phyloP scores from a whole-genome alignment of 805 yeast genomes.

The Barnettozyma siamensis region DNA sequence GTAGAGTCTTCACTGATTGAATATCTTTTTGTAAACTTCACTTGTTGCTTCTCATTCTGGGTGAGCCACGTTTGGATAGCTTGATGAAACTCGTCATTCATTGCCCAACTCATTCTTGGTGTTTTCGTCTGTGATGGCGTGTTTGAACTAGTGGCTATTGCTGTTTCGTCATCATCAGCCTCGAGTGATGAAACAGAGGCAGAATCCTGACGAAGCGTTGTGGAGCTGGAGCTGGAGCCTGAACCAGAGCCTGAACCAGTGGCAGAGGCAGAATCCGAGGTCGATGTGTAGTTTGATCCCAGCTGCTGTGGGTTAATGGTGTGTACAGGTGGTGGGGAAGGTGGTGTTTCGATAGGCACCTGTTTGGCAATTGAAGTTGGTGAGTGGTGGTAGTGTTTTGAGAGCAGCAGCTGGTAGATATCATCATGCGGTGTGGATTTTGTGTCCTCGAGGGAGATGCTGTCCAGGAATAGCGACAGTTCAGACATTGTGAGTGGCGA shows the following conservation, averaged over 20 bases:
- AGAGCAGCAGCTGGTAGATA: slow-evolving; percentile 7
- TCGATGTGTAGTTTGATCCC: slow-evolving; percentile 6
- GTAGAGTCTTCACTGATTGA: slow-evolving; percentile 4
- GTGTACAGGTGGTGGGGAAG: slow-evolving; percentile 8
- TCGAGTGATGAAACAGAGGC: slow-evolving; percentile 9
- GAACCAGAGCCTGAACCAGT: too few species aligned
- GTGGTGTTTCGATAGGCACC: slow-evolving; percentile 4
- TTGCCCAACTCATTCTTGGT: slow-evolving; percentile 17
- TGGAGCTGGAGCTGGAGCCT: slow-evolving; percentile 9
- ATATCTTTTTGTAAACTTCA: slow-evolving; percentile 4
- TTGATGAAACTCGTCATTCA: slow-evolving; percentile 24
- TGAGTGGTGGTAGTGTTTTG: slow-evolving; percentile 3
- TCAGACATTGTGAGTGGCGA: slow-evolving; percentile 3
- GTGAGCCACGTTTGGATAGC: slow-evolving; percentile 25
- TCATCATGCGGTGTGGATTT: slow-evolving; percentile 1
- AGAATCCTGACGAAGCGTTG: slow-evolving; percentile 3
- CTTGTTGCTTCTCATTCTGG: slow-evolving; percentile 15
- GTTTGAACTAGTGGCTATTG: neutral
- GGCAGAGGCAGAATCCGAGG: slow-evolving; percentile 8
- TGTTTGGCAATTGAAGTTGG: neutral
- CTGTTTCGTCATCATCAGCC: slow-evolving; percentile 1
- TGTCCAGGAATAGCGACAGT: slow-evolving; percentile 8
- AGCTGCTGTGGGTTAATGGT: slow-evolving; percentile 19
- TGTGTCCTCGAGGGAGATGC: slow-evolving; percentile 7
- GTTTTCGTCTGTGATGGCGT: neutral